Evolutionary conservation across 176 grass and related monocot genomes (phyloP), one percentile per base, ranked within the genome.

Genomic region (Tillandsia leiboldiana): DNA sequence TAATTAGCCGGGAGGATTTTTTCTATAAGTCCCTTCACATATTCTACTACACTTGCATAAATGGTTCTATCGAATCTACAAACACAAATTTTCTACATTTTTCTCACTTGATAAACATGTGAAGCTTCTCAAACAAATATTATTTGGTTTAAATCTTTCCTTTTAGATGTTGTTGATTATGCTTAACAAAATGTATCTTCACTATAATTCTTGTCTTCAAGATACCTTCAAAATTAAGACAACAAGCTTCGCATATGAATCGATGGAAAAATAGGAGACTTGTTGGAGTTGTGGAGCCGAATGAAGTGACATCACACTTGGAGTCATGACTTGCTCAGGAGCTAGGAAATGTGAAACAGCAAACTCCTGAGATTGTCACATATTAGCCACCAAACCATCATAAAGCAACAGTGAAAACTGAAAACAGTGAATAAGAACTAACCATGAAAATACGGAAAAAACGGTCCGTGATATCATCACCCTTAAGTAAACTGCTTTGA

Each of bases 171-270:
- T 42, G 33, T 42, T 42, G 33, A 42, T 42, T 7, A 42, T 7
- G 33, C 33, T 42, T 42, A 42, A 42, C 33, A 42, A 3, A 42
- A 42, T 42, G 33, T 42, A 42, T 42, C 33, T 42, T 42, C 33
- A 42, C 33, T 7, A 42, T n/a, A 9, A 9, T 23, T 20, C 0
- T 10, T 22, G 49, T 53, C 26, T 50, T 62, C 17, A 65, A 73
- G 51, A 72, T 90, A 97, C 93, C 89, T 97, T 97, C 14, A 97
- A 53, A 69, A 97, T 70, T 51, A 89, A 53, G 54, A 79, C 69
- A 66, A 87, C 80, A 72, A 97, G 93, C 63, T 90, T 96, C 59
- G 88, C 87, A 79, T 87, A 96, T 51, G 88, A 83, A 85, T 92
- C 93, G 73, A 96, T 81, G 18, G 93, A 76, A 77, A 85, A 90